These are phyloP conservation scores for Radiomyces spectabilis DNA, from an alignment of 192 early-diverging fungal species.

Conservation along the genomic window DNA sequence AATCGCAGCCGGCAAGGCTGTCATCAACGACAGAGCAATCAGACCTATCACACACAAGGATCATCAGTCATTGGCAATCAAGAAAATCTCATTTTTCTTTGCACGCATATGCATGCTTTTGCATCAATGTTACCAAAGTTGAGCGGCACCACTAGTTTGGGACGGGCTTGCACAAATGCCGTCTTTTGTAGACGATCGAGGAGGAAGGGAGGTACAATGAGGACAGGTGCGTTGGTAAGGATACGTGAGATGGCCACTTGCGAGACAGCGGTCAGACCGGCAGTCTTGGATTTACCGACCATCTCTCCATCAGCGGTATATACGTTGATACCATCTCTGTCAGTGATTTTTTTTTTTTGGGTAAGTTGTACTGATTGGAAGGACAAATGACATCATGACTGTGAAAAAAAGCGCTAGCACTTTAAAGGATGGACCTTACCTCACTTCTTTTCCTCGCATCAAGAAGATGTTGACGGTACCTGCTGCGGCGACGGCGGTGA, in stretches of 20 bases:
- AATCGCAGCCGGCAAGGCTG: slow-evolving; percentile 69
- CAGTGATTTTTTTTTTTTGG: not conserved
- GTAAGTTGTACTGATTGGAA: not conserved
- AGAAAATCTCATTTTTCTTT: no score
- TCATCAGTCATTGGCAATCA: no score
- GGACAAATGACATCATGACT: no score
- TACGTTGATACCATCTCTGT: slow-evolving; percentile 68
- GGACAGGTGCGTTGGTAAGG: slow-evolving; percentile 59
- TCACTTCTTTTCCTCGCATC: slow-evolving; percentile 78
- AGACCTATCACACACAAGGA: slow-evolving; percentile 24
- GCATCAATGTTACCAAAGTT: slow-evolving; percentile 42
- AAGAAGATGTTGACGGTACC: slow-evolving; percentile 78
- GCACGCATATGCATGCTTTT: not conserved
- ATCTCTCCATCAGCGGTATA: slow-evolving; percentile 54
- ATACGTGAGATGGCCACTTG: slow-evolving; percentile 75
- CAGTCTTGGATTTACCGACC: slow-evolving; percentile 60
- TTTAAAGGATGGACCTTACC: no score
- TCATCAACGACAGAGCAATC: slow-evolving; percentile 62
- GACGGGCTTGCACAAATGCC: slow-evolving; percentile 42
- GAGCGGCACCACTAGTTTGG: slow-evolving; percentile 46
- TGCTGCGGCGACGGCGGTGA: slow-evolving; percentile 71
- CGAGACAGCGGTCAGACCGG: slow-evolving; percentile 56
- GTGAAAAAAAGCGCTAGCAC: no score
- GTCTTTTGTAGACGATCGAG: slow-evolving; percentile 60
- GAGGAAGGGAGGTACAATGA: slow-evolving; percentile 68